Evolutionary conservation across 1,139 yeast genomes (phyloP), one percentile per base, ranked within the genome.

Genomic region (Schwanniomyces etchellsii): DNA sequence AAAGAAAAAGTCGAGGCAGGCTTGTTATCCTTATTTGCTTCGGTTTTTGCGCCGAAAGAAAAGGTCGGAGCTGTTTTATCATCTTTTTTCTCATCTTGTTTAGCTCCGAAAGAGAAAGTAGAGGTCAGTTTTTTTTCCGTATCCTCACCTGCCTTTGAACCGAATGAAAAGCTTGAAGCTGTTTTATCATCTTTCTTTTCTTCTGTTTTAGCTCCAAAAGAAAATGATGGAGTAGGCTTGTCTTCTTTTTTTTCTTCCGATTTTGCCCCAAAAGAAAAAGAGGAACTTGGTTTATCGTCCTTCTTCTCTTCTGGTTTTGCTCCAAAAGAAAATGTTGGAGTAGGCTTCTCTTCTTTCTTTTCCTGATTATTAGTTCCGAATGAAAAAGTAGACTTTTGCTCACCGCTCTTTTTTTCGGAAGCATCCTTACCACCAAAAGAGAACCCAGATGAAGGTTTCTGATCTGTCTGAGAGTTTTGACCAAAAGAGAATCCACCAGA

Each of bases 321-420:
- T 5, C 52, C 54, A 31, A 47, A 46, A 5, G 30, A 22, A 6
- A 14, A 12, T 7, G 22, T 7, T 25, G 22, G 7, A 6, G 27
- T 9, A 18, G 21, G 21, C 36, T 28, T 28, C 10, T 27, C 31
- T 14, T 15, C 23, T 30, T 31, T 16, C 10, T 34, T 32, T 16
- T 40, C 50, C 9, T 41, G 47, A 3, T 58, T 48, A 29, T 49
- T 52, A 16, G 53, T 31, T 27, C 57, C 52, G 40, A 60, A 59
- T 7, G 21, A 18, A 18, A 18, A n/a, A 7, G 21, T n/a, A n/a
- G n/a, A 18, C 21, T 7, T 7, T 18, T 7, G 21, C n/a, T 18
- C n/a, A 7, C 9, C 21, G 7, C 9, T n/a, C 7, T 18, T 18
- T 18, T 7, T 7, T 7, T 18, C 21, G 7, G 21, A 18, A 18